Conservation (phyloP, 73 alveolate genomes). For the Paraurostyla sp. region DNA sequence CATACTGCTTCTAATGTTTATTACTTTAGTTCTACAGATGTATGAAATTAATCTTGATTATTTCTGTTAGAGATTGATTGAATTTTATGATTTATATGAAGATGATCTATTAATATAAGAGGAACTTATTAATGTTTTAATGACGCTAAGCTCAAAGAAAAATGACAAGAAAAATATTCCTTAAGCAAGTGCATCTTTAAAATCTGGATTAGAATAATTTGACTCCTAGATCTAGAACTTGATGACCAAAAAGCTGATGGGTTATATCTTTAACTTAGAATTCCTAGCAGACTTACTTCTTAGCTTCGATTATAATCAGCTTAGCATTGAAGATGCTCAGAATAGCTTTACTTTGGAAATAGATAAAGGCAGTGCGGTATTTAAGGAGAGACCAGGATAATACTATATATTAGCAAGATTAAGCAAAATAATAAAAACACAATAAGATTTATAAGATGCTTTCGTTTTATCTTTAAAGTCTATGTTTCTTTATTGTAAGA, state of each 20-base stretch:
- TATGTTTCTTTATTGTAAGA: constrained; percentile 22
- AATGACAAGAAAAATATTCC: constrained; percentile 8
- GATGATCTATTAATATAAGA: background rate
- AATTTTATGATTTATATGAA: background rate
- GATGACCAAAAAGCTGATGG: background rate
- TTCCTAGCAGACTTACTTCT: background rate
- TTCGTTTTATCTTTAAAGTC: constrained; percentile 2
- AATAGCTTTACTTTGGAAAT: no score
- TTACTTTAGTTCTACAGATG: constrained; percentile 13
- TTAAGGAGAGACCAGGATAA: background rate
- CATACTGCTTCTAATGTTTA: background rate
- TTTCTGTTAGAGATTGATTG: background rate
- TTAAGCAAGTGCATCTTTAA: background rate
- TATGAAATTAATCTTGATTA: background rate
- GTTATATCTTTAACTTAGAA: background rate
- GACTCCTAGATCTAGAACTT: background rate
- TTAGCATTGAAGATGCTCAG: background rate
- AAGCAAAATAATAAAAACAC: no score
- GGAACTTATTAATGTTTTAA: background rate
- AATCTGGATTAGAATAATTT: background rate
- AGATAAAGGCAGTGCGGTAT: no score
- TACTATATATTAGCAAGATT: no score
- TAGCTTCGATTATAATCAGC: background rate
- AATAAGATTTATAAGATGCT: background rate
- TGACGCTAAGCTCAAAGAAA: constrained; percentile 16